Evolutionary conservation across 805 yeast genomes (phyloP).

Genomic region (Metschnikowia similis): DNA sequence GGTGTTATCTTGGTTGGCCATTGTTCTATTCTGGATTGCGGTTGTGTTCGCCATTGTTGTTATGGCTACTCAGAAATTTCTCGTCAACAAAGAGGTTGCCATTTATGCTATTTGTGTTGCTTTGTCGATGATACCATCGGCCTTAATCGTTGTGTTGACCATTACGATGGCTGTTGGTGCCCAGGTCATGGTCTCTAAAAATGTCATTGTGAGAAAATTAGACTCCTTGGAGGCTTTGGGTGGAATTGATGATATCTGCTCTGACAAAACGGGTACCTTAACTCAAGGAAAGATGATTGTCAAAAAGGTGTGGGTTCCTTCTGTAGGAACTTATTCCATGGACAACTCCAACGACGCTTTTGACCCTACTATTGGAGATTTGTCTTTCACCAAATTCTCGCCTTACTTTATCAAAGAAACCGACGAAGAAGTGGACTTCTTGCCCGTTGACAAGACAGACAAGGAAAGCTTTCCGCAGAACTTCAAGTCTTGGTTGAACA

Average conservation of each 20-base stretch:
- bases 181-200: constrained; percentile 60
- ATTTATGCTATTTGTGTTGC: constrained; percentile 86
- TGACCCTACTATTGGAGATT: constrained; percentile 57
- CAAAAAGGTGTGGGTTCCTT: constrained; percentile 66
- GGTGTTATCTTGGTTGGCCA: constrained; percentile 71
- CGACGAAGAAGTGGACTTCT: constrained; percentile 35
- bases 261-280: constrained; percentile 79
- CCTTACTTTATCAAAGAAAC: constrained; percentile 35
- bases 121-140: constrained; percentile 77
- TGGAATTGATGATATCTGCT: constrained; percentile 73
- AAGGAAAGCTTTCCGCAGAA: constrained; percentile 20
- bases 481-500: constrained; percentile 50
- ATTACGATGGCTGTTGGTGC: constrained; percentile 85
- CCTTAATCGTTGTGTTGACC: constrained; percentile 75
- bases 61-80: constrained; percentile 76
- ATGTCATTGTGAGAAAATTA: constrained; percentile 71
- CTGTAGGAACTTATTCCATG: constrained; percentile 53
- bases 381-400: constrained; percentile 29
- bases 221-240: constrained; percentile 79
- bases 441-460: constrained; percentile 16
- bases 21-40: constrained; percentile 66
- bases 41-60: constrained; percentile 84
- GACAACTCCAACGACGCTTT: constrained; percentile 55
- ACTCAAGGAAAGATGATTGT: constrained; percentile 79
- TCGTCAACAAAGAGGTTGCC: constrained; percentile 76